phyloP scores from a whole-genome alignment of 345 rosid genomes.

The Citrus sinensis region DNA sequence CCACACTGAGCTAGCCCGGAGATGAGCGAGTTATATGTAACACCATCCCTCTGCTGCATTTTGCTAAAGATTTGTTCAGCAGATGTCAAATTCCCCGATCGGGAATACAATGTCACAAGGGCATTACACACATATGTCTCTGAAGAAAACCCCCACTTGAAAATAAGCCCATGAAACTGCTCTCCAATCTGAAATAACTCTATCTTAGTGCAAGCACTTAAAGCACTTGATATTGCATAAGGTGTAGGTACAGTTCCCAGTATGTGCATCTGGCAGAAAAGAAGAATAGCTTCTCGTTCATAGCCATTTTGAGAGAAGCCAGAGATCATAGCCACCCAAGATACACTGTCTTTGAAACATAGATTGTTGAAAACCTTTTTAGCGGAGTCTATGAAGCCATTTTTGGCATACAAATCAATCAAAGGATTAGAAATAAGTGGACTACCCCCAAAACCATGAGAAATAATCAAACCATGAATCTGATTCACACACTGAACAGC shows the following conservation, averaged over 20 bases:
- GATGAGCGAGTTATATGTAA: conserved; percentile 82
- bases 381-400: conserved; percentile 46
- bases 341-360: conserved; percentile 54
- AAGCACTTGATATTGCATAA: conserved; percentile 70
- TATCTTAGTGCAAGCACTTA: conserved; percentile 74
- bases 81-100: conserved; percentile 44
- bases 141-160: conserved; percentile 66
- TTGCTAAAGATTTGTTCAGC: conserved; percentile 69
- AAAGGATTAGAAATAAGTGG: conserved; percentile 54
- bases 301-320: conserved; percentile 63
- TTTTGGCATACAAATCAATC: conserved; percentile 68
- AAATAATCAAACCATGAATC: conserved; percentile 66
- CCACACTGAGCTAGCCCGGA: conserved; percentile 75
- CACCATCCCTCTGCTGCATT: conserved; percentile 58
- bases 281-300: conserved; percentile 53
- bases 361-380: conserved; percentile 57
- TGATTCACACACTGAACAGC: conserved; percentile 37
- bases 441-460: conserved; percentile 48
- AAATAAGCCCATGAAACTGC: conserved; percentile 70
- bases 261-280: conserved; percentile 59
- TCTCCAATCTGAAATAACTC: conserved; percentile 51
- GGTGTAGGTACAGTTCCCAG: conserved; percentile 59
- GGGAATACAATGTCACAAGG: conserved; percentile 72
- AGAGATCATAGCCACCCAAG: conserved; percentile 86
- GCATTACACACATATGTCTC: conserved; percentile 82